phyloP scores from a whole-genome alignment of 768 basidiomycete genomes.

The Paxillus involutus region DNA sequence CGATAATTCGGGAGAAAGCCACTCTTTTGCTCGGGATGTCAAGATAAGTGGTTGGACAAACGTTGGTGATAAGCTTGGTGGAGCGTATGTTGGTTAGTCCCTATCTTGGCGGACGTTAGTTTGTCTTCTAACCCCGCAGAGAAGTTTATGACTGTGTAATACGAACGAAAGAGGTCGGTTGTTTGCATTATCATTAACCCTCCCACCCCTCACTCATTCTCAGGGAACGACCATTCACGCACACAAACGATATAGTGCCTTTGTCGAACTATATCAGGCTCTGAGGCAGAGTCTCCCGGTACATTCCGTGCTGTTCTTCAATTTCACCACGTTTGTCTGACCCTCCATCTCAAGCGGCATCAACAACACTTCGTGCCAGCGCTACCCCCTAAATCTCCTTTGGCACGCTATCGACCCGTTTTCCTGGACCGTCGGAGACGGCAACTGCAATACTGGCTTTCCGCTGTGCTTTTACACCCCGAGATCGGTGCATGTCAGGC shows the following conservation, averaged over 20 bases:
- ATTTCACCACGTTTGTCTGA: not conserved
- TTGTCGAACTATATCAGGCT: constrained; percentile 50
- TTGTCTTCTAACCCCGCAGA: not conserved
- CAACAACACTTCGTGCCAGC: constrained; percentile 50
- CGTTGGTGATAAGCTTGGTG: constrained; percentile 64
- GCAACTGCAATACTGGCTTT: constrained; percentile 66
- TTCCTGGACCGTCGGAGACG: constrained; percentile 67
- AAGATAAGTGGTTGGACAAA: constrained; percentile 69
- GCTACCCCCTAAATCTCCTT: constrained; percentile 68
- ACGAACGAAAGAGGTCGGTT: constrained; percentile 55
- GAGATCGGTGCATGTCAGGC: constrained; percentile 64
- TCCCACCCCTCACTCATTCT: not conserved
- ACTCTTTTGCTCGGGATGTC: constrained; percentile 63
- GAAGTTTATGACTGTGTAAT: constrained; percentile 71
- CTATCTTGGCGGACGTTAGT: not conserved
- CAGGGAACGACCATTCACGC: constrained; percentile 64
- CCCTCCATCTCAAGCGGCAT: constrained; percentile 33
- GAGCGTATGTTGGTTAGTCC: constrained; percentile 62
- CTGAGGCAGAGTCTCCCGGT: constrained; percentile 57
- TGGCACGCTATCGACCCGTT: constrained; percentile 63
- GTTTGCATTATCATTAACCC: not conserved
- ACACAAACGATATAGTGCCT: constrained; percentile 68
- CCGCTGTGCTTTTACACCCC: constrained; percentile 62
- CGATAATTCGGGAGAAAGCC: constrained; percentile 54
- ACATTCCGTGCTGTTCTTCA: constrained; percentile 16